Evolutionary conservation across 106 monocot species (phyloP).

Genomic region (Allium fistulosum): DNA sequence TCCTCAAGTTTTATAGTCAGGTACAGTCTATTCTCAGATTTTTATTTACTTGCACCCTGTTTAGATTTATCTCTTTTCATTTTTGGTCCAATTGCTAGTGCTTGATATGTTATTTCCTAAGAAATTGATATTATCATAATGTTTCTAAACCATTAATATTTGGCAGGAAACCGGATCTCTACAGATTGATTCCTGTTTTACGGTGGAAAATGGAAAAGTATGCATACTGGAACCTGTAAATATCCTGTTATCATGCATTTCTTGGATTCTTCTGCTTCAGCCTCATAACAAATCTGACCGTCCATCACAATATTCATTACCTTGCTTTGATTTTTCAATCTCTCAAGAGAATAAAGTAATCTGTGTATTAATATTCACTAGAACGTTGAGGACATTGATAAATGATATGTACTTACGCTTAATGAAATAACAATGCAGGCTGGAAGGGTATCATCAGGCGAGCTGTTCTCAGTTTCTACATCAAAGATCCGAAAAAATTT

Average conservation of each 20-base stretch:
- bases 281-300: conserved; percentile 33
- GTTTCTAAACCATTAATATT: conserved; percentile 6
- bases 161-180: conserved; percentile 52
- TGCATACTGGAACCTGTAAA: conserved; percentile 69
- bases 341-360: conserved; percentile 87
- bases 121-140: background rate
- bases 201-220: conserved; percentile 51
- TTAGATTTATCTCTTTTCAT: background rate
- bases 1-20: conserved; percentile 61
- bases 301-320: conserved; percentile 40
- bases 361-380: conserved; percentile 1
- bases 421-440: conserved; percentile 25
- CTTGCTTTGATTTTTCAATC: conserved; percentile 76
- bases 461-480: conserved; percentile 67
- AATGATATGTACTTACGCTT: conserved; percentile 1
- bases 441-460: conserved; percentile 38
- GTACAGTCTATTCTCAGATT: conserved; percentile 17
- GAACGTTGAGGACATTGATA: background rate
- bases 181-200: conserved; percentile 55
- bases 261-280: conserved; percentile 78
- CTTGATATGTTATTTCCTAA: background rate
- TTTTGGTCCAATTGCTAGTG: background rate
- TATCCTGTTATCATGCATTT: conserved; percentile 63
- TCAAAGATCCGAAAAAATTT: conserved; percentile 48
- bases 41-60: background rate